A percentile compares a stretch with the other conserved stretches of the same genome.
phyloP scores from a whole-genome alignment of 179 eudicot genomes.

The Patellifolia procumbens region DNA sequence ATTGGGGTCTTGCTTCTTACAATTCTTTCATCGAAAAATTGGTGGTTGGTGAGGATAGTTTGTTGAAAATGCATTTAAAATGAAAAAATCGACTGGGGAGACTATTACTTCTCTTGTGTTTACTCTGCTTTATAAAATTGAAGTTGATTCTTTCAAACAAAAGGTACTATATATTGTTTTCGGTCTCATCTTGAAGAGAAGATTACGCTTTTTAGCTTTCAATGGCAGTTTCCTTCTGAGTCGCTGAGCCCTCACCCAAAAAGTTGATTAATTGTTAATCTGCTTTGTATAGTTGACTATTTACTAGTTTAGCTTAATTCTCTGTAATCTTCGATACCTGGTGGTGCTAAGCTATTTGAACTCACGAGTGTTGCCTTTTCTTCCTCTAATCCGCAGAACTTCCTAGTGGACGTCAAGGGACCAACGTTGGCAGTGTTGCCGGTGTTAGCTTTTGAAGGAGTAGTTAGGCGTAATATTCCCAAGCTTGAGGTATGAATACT shows the following conservation, averaged over 20 bases:
- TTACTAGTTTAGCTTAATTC: background rate
- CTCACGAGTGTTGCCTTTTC: background rate
- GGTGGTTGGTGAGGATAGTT: background rate
- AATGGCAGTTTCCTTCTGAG: too few species aligned
- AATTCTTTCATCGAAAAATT: background rate
- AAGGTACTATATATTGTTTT: background rate
- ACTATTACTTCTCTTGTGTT: background rate
- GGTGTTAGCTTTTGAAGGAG: constrained; percentile 97
- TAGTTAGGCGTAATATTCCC: constrained; percentile 85
- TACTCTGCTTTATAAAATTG: background rate
- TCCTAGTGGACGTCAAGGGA: constrained; percentile 92
- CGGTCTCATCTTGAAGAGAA: background rate
- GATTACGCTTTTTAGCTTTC: background rate
- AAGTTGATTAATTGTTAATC: background rate
- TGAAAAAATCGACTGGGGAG: background rate
- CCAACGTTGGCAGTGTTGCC: constrained; percentile 85
- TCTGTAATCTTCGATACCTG: background rate
- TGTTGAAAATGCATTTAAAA: background rate
- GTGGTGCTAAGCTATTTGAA: background rate
- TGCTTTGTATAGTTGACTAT: background rate
- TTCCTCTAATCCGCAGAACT: constrained; percentile 55
- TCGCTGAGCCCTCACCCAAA: background rate
- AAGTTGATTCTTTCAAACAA: background rate
- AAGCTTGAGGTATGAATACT: constrained; percentile 67
- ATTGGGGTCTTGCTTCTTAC: background rate